A percentile compares a stretch with the other conserved stretches of the same genome.
Evolutionary conservation across 225 moss, liverwort and hornwort species (phyloP).

Genomic region (Physcomitrellopsis africana): DNA sequence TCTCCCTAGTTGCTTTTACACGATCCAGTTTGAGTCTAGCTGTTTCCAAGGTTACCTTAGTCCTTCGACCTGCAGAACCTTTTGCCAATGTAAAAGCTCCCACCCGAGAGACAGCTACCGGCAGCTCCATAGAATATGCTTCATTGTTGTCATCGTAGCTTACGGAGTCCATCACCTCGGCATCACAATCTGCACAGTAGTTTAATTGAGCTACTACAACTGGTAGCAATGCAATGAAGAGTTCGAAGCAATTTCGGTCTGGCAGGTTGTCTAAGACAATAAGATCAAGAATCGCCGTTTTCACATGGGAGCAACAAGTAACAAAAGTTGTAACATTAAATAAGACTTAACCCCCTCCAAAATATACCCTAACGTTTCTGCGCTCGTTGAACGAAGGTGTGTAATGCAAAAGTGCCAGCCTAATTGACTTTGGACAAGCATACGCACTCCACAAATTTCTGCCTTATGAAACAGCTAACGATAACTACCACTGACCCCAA

Average conservation of each 20-base stretch:
- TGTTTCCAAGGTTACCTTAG: conserved; percentile 48
- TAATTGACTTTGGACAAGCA: neutral
- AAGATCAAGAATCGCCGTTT: neutral
- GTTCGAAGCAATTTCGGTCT: neutral
- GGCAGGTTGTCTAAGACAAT: neutral
- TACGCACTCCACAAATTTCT: neutral
- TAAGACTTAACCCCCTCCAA: neutral
- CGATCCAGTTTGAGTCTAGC: conserved; percentile 55
- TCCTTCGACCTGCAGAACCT: conserved; percentile 8
- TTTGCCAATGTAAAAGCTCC: conserved; percentile 40
- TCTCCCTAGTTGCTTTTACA: conserved; percentile 47
- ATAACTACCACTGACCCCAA: neutral
- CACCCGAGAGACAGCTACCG: conserved; percentile 45
- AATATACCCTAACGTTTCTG: neutral
- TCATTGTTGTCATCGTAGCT: conserved; percentile 17
- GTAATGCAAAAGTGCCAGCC: neutral
- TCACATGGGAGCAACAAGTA: neutral
- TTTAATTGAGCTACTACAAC: neutral
- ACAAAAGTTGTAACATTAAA: neutral
- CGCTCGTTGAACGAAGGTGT: neutral
- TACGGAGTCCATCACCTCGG: conserved; percentile 25
- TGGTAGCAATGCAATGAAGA: neutral
- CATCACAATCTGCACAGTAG: conserved; percentile 40
- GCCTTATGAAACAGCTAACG: neutral
- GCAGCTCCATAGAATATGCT: conserved; percentile 34